Conservation (phyloP, 768 basidiomycete species). For the Pulveroboletus frians region DNA sequence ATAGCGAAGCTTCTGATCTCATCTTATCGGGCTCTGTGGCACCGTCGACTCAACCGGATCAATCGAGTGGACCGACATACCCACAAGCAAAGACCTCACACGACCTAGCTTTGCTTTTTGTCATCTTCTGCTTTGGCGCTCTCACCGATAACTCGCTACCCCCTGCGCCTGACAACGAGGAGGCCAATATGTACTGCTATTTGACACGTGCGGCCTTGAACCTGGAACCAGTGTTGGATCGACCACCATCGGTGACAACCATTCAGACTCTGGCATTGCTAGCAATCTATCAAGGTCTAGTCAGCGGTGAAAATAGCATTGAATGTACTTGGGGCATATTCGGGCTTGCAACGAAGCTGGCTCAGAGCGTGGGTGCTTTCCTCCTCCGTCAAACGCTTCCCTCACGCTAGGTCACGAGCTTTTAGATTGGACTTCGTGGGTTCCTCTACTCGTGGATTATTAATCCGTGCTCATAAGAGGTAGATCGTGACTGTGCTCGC, state of each 20-base stretch:
- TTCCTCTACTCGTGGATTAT: slow-evolving; percentile 12
- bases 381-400: neutral
- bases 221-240: slow-evolving; percentile 62
- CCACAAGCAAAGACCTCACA: slow-evolving; percentile 38
- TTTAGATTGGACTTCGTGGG: slow-evolving; percentile 65
- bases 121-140: slow-evolving; percentile 59
- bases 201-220: slow-evolving; percentile 62
- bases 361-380: slow-evolving; percentile 55
- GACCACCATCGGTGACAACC: slow-evolving; percentile 66
- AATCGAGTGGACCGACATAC: slow-evolving; percentile 5
- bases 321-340: slow-evolving; percentile 65
- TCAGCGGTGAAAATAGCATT: slow-evolving; percentile 63
- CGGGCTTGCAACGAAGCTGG: slow-evolving; percentile 59
- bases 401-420: slow-evolving; percentile 1
- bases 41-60: slow-evolving; percentile 8
- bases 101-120: slow-evolving; percentile 58
- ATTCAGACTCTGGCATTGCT: slow-evolving; percentile 63
- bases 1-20: slow-evolving; percentile 41
- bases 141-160: slow-evolving; percentile 52
- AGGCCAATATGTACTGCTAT: slow-evolving; percentile 51
- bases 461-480: slow-evolving; percentile 11
- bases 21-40: slow-evolving; percentile 23
- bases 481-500: slow-evolving; percentile 69
- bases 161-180: slow-evolving; percentile 46
- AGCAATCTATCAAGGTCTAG: slow-evolving; percentile 67